A percentile compares a stretch with the other conserved stretches of the same genome.
phyloP scores from a whole-genome alignment of 1,284 basidiomycete species.

The Mycosarcoma mackinlayi region DNA sequence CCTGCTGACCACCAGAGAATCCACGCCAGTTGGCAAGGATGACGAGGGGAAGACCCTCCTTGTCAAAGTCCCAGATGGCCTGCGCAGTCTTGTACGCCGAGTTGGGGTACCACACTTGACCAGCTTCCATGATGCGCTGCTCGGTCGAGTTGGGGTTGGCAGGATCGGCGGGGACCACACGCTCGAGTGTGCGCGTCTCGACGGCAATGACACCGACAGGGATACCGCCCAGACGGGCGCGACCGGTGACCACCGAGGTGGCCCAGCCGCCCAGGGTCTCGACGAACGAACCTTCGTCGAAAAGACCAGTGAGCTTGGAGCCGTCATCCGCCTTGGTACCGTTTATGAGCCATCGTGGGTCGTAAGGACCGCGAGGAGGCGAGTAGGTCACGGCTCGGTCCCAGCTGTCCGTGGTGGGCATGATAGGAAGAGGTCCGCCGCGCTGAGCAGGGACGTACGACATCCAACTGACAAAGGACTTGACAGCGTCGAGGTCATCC shows the following conservation, averaged over 20 bases:
- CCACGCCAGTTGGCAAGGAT: slow-evolving; percentile 99
- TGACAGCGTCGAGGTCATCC: slow-evolving; percentile 78
- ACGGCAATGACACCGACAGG: slow-evolving; percentile 98
- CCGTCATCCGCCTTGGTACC: slow-evolving; percentile 86
- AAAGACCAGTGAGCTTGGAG: slow-evolving; percentile 78
- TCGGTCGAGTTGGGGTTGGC: slow-evolving; percentile 97
- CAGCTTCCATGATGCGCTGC: slow-evolving; percentile 97
- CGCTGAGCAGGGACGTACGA: slow-evolving; percentile 78
- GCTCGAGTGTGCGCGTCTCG: slow-evolving; percentile 96
- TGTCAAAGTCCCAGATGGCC: slow-evolving; percentile 98
- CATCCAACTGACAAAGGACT: slow-evolving; percentile 81
- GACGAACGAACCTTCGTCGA: slow-evolving; percentile 95
- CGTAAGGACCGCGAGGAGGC: slow-evolving; percentile 93
- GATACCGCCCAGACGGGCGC: slow-evolving; percentile 94
- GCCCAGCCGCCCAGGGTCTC: slow-evolving; percentile 77
- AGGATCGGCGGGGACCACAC: slow-evolving; percentile 97
- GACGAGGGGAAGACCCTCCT: slow-evolving; percentile 94
- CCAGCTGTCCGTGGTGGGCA: slow-evolving; percentile 73
- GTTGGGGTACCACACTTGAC: slow-evolving; percentile 99
- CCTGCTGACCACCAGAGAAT: slow-evolving; percentile 98
- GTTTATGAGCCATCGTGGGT: slow-evolving; percentile 96
- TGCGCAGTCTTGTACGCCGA: slow-evolving; percentile 99
- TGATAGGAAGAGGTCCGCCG: slow-evolving; percentile 49
- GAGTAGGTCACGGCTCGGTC: slow-evolving; percentile 90
- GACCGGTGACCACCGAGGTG: slow-evolving; percentile 76